A percentile compares a stretch with the other conserved stretches of the same genome.
Evolutionary conservation across 495 filamentous ascomycete genomes (phyloP).

Genomic region (Neurospora tetraspora): DNA sequence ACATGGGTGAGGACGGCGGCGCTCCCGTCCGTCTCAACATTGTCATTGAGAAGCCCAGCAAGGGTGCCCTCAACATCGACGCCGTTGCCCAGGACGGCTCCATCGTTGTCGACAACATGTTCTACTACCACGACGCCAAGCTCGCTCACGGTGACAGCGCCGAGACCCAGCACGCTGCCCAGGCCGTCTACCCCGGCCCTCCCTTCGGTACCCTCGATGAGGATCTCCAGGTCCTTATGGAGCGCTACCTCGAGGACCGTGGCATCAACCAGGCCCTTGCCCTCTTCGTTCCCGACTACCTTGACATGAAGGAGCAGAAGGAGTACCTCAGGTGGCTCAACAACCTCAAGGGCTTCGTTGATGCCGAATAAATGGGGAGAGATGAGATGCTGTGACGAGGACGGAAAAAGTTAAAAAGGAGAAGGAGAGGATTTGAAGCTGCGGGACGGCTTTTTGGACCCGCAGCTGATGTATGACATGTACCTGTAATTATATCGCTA

Average conservation of each 20-base stretch:
- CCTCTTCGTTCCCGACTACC: slow-evolving; percentile 89
- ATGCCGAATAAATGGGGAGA: slow-evolving; percentile 39
- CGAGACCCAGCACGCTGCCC: slow-evolving; percentile 40
- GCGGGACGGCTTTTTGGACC: background rate
- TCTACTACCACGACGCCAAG: slow-evolving; percentile 67
- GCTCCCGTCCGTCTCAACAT: slow-evolving; percentile 75
- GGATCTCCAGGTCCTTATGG: slow-evolving; percentile 83
- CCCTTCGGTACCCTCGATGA: slow-evolving; percentile 92
- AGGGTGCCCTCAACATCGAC: slow-evolving; percentile 79
- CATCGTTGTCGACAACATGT: slow-evolving; percentile 85
- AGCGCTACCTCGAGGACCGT: slow-evolving; percentile 90
- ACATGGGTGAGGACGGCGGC: slow-evolving; percentile 32
- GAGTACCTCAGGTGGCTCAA: slow-evolving; percentile 90
- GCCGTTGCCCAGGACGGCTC: slow-evolving; percentile 76
- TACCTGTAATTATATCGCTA: background rate
- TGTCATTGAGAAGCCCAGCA: slow-evolving; percentile 69
- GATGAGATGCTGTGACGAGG: background rate
- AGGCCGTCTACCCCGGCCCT: slow-evolving; percentile 80
- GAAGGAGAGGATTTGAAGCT: background rate
- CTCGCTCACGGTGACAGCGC: slow-evolving; percentile 47
- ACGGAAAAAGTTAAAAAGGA: background rate
- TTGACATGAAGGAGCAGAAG: slow-evolving; percentile 97
- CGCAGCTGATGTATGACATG: background rate
- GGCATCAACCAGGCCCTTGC: slow-evolving; percentile 83
- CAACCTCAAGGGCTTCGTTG: slow-evolving; percentile 68